A percentile compares a stretch with the other conserved stretches of the same genome.
Evolutionary conservation across 495 filamentous ascomycete genomes (phyloP).

Genomic region (Neohortaea acidophila): DNA sequence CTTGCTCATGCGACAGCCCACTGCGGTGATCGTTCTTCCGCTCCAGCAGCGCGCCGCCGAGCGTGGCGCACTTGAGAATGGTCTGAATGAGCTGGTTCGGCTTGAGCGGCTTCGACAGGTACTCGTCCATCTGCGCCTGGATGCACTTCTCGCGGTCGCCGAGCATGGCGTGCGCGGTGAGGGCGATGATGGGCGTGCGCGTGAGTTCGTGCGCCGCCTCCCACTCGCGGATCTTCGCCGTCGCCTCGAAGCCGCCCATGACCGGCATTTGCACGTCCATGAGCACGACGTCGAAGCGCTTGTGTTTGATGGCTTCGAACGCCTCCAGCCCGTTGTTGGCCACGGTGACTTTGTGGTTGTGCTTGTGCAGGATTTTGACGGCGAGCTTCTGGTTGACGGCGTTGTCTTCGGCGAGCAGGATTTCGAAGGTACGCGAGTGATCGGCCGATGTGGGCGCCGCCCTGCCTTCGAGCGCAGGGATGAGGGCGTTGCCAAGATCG

Average conservation of each 20-base stretch:
- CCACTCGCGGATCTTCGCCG: conserved; percentile 89
- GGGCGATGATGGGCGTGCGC: conserved; percentile 87
- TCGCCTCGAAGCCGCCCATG: conserved; percentile 98
- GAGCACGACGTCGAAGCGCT: conserved; percentile 87
- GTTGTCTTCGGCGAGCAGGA: conserved; percentile 94
- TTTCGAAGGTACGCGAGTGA: conserved; percentile 89
- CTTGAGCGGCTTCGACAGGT: conserved; percentile 93
- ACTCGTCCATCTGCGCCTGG: conserved; percentile 97
- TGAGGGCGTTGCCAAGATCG: conserved; percentile 93
- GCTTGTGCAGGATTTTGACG: conserved; percentile 95
- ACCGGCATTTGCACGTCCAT: conserved; percentile 99
- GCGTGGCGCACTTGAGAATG: conserved; percentile 70
- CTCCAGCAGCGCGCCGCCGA: conserved; percentile 77
- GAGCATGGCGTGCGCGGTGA: conserved; percentile 98
- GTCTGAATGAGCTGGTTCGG: conserved; percentile 98
- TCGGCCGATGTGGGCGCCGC: conserved; percentile 85
- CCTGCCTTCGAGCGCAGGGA: conserved; percentile 89
- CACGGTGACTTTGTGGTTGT: conserved; percentile 91
- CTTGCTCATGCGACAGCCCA: conserved; percentile 1
- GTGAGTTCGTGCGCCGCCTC: conserved; percentile 62
- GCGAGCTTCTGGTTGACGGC: conserved; percentile 92
- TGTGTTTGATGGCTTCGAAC: conserved; percentile 72
- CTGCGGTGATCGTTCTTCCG: conserved; percentile 20
- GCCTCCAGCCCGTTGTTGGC: conserved; percentile 91
- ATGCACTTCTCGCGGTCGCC: conserved; percentile 98